Base-by-base conservation (phyloP, 345 rosid genomes). In the Heritiera littoralis region DNA sequence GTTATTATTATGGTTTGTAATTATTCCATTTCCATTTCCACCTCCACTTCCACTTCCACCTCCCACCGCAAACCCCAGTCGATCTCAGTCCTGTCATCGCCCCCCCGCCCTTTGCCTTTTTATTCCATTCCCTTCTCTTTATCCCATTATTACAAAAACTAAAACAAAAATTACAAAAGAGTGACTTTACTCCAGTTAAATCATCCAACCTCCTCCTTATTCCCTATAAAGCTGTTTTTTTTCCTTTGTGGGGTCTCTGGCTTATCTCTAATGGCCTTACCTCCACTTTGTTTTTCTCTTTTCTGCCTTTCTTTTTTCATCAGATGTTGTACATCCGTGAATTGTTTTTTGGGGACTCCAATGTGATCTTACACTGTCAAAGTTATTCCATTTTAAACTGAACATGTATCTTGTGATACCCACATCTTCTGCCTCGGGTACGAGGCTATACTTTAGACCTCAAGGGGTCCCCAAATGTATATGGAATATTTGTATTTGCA, bases 161-260 rank as follows among this genome's bases (percentile, higher is more conserved):
- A 30, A 59, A 80, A 43, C 38, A 0, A 54, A 52, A 68, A 66
- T 52, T 54, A 0, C 1, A 56, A 28, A 68, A 67, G 81, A 71
- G 55, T 77, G 48, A 81, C 84, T 83, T 83, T 74, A 80, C 7
- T 49, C 60, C 45, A 84, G 83, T 83, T 89, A 87, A 90, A 82
- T 90, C 91, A 90, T 88, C 86, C 81, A 84, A 78, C 66, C 72
- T 75, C 80, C 82, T 77, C 84, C 91, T 88, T 86, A 85, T 88
- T 88, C 91, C 84, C 86, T 76, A 81, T 78, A 87, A 90, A 87
- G 89, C 88, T 87, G 88, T 51, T 75, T 80, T 79, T 79, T 79
- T 35, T 41, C 43, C 75, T 74, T 72, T 75, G 86, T 86, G 89
- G 86, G 87, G 84, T 81, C 77, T 63, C 11, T 68, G 63, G 52